Percentiles rank a stretch among this genome's conserved stretches.
These are phyloP conservation scores for Rhizopogon parksii DNA, from an alignment of 1,284 basidiomycete genomes.

Conservation along the genomic window DNA sequence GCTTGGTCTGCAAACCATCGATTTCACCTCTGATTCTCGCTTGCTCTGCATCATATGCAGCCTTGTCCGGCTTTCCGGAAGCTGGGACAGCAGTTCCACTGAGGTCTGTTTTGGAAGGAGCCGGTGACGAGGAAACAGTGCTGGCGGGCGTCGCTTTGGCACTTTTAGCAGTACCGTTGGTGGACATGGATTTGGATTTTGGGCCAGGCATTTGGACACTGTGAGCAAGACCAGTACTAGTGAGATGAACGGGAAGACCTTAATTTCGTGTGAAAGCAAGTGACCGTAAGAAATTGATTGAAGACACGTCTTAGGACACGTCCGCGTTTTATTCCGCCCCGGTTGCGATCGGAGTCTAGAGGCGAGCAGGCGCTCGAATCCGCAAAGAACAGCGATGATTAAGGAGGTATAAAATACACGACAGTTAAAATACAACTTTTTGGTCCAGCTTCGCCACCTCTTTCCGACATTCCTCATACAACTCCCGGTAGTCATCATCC, in stretches of 20 bases:
- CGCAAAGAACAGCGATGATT: background rate
- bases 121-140: slow-evolving; percentile 45
- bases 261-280: slow-evolving; percentile 7
- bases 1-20: slow-evolving; percentile 69
- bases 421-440: slow-evolving; percentile 54
- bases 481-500: slow-evolving; percentile 75
- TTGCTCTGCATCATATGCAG: slow-evolving; percentile 76
- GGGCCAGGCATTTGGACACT: slow-evolving; percentile 36
- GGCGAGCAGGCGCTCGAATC: too few species aligned
- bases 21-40: slow-evolving; percentile 78
- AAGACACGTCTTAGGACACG: slow-evolving; percentile 3
- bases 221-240: slow-evolving; percentile 17
- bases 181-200: slow-evolving; percentile 46
- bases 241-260: slow-evolving; percentile 4
- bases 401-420: slow-evolving; percentile 1
- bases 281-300: slow-evolving; percentile 12
- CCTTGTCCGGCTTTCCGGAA: slow-evolving; percentile 73
- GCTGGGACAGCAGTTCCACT: slow-evolving; percentile 30
- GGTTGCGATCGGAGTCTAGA: background rate
- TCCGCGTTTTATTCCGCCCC: background rate
- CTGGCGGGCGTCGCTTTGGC: slow-evolving; percentile 32
- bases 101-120: slow-evolving; percentile 34
- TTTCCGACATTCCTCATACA: slow-evolving; percentile 78
- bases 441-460: slow-evolving; percentile 82
- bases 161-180: slow-evolving; percentile 37